Evolutionary conservation across 371 early-diverging fungal genomes (phyloP).

Genomic region (Zychaea mexicana): DNA sequence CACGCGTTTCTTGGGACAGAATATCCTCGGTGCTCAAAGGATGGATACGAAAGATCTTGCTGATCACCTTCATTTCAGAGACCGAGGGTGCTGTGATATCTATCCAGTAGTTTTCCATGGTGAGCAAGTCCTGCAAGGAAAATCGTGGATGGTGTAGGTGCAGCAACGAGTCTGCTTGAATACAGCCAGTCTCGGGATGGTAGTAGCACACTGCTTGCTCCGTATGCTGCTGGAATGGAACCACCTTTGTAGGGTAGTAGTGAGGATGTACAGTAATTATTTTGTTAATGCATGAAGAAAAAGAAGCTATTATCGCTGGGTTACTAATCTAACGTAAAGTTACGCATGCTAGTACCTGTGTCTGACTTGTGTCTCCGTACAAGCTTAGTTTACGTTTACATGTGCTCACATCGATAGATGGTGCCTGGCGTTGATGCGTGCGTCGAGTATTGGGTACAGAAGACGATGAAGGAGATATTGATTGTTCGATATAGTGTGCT

Average conservation of each 20-base stretch:
- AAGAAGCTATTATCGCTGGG: not conserved
- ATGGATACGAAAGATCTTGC: conserved; percentile 70
- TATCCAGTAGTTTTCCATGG: conserved; percentile 82
- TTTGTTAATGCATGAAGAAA: not conserved
- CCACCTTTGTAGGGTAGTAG: no score
- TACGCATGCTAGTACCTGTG: not conserved
- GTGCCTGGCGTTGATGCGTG: conserved; percentile 7
- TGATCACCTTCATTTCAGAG: conserved; percentile 75
- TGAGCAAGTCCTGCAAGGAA: conserved; percentile 46
- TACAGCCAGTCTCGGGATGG: conserved; percentile 42
- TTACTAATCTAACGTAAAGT: not conserved
- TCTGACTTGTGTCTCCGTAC: conserved; percentile 35
- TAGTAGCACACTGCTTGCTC: conserved; percentile 23
- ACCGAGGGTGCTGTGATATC: conserved; percentile 82
- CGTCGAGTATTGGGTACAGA: not conserved
- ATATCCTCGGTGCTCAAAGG: conserved; percentile 93
- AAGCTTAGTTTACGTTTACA: conserved; percentile 29
- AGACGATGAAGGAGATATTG: not conserved
- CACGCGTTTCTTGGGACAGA: conserved; percentile 81
- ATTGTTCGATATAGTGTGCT: not conserved
- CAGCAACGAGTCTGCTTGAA: conserved; percentile 21
- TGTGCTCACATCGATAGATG: conserved; percentile 18
- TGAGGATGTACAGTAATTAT: no score
- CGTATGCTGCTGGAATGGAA: conserved; percentile 11
- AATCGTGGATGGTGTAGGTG: conserved; percentile 19